A percentile compares a stretch with the other conserved stretches of the same genome.
Conservation (phyloP, 192 early-diverging fungal species). For the Backusella macrospora region DNA sequence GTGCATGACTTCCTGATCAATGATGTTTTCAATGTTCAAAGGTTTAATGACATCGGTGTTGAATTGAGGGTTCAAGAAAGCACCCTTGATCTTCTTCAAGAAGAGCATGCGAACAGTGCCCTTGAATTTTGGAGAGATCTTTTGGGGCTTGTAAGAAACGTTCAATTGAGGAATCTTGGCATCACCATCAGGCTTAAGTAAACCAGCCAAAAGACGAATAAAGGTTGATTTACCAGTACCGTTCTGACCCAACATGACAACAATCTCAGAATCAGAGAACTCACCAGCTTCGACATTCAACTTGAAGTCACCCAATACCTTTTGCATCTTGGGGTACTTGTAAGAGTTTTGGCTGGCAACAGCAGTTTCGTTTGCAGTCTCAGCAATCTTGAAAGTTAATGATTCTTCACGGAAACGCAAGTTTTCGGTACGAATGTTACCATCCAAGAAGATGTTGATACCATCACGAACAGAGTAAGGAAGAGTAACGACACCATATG, state of each 20-base stretch:
- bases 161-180: slow-evolving; percentile 81
- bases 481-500: slow-evolving; percentile 97
- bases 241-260: slow-evolving; percentile 98
- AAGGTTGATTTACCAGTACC: slow-evolving; percentile 98
- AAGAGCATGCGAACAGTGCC: slow-evolving; percentile 93
- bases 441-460: slow-evolving; percentile 98
- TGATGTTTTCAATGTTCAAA: slow-evolving; percentile 87
- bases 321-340: slow-evolving; percentile 88
- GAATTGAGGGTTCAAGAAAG: slow-evolving; percentile 94
- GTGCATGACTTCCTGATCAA: slow-evolving; percentile 85
- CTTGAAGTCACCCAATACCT: slow-evolving; percentile 82
- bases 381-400: slow-evolving; percentile 91
- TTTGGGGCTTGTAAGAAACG: slow-evolving; percentile 97
- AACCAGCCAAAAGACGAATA: slow-evolving; percentile 90
- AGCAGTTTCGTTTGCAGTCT: slow-evolving; percentile 78
- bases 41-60: slow-evolving; percentile 96
- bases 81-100: slow-evolving; percentile 80
- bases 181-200: slow-evolving; percentile 75
- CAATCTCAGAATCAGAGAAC: slow-evolving; percentile 96
- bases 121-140: slow-evolving; percentile 93
- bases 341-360: slow-evolving; percentile 73
- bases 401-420: slow-evolving; percentile 97
- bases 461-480: slow-evolving; percentile 97
- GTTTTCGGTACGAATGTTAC: slow-evolving; percentile 97
- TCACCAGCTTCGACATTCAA: slow-evolving; percentile 76